Conservation (phyloP, 129 eudicot genomes). For the Apium graveolens region DNA sequence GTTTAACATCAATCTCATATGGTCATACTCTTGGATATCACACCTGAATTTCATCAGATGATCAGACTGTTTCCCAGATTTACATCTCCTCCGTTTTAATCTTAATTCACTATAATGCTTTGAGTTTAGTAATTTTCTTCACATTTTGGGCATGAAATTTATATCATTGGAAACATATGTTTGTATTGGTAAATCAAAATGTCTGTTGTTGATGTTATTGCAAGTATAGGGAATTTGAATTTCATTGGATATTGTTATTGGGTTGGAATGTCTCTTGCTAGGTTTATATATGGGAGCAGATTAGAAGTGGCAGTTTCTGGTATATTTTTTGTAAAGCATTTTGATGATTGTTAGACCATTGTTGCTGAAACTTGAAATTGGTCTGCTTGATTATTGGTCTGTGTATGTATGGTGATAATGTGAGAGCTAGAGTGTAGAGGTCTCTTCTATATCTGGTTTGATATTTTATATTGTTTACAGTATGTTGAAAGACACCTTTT, state of each 20-base stretch:
- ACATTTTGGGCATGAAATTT: background rate
- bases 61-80: background rate
- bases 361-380: background rate
- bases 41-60: background rate
- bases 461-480: too few species aligned
- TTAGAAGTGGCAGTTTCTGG: background rate
- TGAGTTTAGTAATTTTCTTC: too few species aligned
- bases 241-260: background rate
- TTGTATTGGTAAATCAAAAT: slow-evolving; percentile 4
- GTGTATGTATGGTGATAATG: too few species aligned
- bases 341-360: background rate
- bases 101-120: background rate
- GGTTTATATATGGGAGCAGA: background rate
- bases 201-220: slow-evolving; percentile 16
- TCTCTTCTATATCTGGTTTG: too few species aligned
- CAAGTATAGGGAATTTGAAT: slow-evolving; percentile 27
- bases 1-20: slow-evolving; percentile 6
- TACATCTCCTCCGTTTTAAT: too few species aligned
- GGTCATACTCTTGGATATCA: background rate
- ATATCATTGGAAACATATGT: background rate
- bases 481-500: too few species aligned
- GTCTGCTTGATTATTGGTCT: background rate
- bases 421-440: background rate
- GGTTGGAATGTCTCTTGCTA: background rate
- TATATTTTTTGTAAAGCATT: too few species aligned